Conservation (phyloP, 2,329 filamentous ascomycete species). For the Exophiala spinifera region DNA sequence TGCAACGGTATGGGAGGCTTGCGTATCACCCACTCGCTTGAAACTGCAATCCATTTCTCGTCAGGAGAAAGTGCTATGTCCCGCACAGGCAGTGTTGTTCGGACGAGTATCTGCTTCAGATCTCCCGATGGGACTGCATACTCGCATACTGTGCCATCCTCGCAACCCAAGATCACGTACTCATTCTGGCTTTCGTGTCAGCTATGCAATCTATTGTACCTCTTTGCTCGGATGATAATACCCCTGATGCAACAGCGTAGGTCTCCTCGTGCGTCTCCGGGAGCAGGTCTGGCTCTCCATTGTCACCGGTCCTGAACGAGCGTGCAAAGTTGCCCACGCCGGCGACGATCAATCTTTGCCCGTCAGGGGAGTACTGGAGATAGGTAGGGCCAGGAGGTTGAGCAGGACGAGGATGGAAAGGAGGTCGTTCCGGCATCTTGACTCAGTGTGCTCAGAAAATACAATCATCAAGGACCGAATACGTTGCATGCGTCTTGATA, state of each 20-base stretch:
- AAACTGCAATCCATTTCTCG: conserved; percentile 83
- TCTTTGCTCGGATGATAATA: conserved; percentile 3
- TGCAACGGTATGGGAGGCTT: neutral
- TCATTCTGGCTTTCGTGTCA: conserved; percentile 56
- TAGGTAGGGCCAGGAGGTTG: conserved; percentile 82
- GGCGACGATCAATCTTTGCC: conserved; percentile 80
- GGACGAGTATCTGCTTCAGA: conserved; percentile 78
- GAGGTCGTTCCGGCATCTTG: conserved; percentile 29
- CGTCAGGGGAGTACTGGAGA: conserved; percentile 85
- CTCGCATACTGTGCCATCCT: conserved; percentile 93
- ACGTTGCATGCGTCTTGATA: no score
- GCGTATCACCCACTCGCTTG: conserved; percentile 69
- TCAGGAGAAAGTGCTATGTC: conserved; percentile 81
- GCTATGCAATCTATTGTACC: neutral
- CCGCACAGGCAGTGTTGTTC: conserved; percentile 80
- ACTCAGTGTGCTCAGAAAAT: neutral
- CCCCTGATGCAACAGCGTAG: conserved; percentile 66
- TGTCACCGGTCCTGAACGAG: conserved; percentile 84
- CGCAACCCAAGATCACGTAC: conserved; percentile 83
- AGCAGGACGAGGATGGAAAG: conserved; percentile 25
- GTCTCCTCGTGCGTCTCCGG: conserved; percentile 90
- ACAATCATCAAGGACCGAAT: neutral
- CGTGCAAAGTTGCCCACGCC: conserved; percentile 92
- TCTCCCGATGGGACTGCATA: conserved; percentile 69
- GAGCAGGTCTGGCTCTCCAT: conserved; percentile 88